Evolutionary conservation across 352 stramenopile species (phyloP).

Genomic region (Pythium oligandrum): DNA sequence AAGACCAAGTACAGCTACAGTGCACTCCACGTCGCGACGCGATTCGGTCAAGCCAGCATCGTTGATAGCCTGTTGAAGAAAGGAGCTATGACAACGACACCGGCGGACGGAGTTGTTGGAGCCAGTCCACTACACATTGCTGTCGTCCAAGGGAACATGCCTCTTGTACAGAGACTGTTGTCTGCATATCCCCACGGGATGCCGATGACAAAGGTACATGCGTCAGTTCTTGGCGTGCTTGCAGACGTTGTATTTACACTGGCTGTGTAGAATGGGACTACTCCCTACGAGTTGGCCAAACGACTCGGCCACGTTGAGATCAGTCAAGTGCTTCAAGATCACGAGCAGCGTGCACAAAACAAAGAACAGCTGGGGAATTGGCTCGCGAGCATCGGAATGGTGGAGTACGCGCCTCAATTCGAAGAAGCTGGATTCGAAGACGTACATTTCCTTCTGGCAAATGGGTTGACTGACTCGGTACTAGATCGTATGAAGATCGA

Average conservation of each 20-base stretch:
- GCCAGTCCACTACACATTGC: conserved; percentile 61
- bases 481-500: conserved; percentile 58
- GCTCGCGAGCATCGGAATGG: conserved; percentile 67
- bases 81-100: conserved; percentile 16
- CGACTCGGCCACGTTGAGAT: conserved; percentile 34
- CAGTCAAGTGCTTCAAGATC: conserved; percentile 16
- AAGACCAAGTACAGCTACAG: conserved; percentile 64
- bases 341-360: conserved; percentile 14
- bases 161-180: conserved; percentile 47
- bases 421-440: conserved; percentile 65
- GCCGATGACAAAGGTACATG: conserved; percentile 36
- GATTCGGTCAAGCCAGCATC: conserved; percentile 45
- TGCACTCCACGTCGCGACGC: conserved; percentile 61
- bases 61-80: conserved; percentile 44
- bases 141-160: conserved; percentile 35
- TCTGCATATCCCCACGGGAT: conserved; percentile 25
- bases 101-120: conserved; percentile 26
- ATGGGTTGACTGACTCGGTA: conserved; percentile 39
- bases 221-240: too few species aligned
- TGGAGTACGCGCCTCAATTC: conserved; percentile 49
- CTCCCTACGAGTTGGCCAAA: conserved; percentile 48
- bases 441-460: conserved; percentile 42
- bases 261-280: conserved; percentile 35
- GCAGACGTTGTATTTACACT: neutral
- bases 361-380: conserved; percentile 45